Conservation (phyloP, 2,329 filamentous ascomycete species). For the Colletotrichum agaves region DNA sequence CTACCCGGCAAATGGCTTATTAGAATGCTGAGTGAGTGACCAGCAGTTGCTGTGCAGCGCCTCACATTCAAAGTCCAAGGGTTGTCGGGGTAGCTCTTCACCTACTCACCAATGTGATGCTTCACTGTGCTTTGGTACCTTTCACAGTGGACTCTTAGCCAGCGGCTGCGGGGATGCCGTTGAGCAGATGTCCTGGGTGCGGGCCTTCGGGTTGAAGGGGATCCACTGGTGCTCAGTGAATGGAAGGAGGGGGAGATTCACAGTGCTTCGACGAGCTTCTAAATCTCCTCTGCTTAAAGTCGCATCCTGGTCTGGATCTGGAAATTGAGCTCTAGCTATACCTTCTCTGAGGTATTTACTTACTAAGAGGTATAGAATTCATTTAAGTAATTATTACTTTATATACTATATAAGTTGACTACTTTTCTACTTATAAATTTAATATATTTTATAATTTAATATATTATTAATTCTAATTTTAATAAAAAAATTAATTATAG, state of each 20-base stretch:
- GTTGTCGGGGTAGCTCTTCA: slow-evolving; percentile 18
- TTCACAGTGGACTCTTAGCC: slow-evolving; percentile 29
- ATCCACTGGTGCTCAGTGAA: slow-evolving; percentile 28
- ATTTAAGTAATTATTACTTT: too few relatives aligned
- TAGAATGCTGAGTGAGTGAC: slow-evolving; percentile 12
- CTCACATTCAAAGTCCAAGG: slow-evolving; percentile 11
- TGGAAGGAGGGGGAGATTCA: slow-evolving; percentile 31
- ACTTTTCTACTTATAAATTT: too few relatives aligned
- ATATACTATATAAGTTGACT: background rate
- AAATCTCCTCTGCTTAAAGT: slow-evolving; percentile 17
- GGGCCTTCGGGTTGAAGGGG: slow-evolving; percentile 27
- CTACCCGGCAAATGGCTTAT: slow-evolving; percentile 16
- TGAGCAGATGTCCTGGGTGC: background rate
- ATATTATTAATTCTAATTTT: too few relatives aligned
- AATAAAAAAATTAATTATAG: too few relatives aligned
- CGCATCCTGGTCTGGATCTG: slow-evolving; percentile 13
- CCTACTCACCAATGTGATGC: slow-evolving; percentile 4
- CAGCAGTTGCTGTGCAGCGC: slow-evolving; percentile 21
- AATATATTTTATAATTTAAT: too few relatives aligned
- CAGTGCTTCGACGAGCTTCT: slow-evolving; percentile 34
- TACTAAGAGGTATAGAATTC: slow-evolving; percentile 1
- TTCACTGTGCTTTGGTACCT: slow-evolving; percentile 10
- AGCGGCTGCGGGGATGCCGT: slow-evolving; percentile 20
- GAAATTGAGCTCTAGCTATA: slow-evolving; percentile 14
- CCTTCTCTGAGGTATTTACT: background rate